A percentile compares a stretch with the other conserved stretches of the same genome.
phyloP scores from a whole-genome alignment of 2,329 filamentous ascomycete genomes.

The Alternaria sp. region DNA sequence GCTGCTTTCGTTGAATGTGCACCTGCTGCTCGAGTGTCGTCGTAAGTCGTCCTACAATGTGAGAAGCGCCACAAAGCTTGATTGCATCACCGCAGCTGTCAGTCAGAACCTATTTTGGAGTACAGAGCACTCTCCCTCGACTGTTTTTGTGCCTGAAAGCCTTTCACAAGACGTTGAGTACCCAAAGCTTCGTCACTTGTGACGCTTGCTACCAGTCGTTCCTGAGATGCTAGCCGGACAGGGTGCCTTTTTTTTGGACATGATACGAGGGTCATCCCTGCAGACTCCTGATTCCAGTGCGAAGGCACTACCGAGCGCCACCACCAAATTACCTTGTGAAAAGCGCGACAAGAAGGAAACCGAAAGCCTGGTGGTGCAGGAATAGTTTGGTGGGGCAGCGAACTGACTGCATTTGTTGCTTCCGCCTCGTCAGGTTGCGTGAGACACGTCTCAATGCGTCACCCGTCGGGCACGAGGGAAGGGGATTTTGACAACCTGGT shows the following conservation, averaged over 20 bases:
- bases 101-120: slow-evolving; percentile 25
- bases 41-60: slow-evolving; percentile 23
- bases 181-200: slow-evolving; percentile 20
- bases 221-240: slow-evolving; percentile 17
- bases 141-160: background rate
- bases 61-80: slow-evolving; percentile 50
- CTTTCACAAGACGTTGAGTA: slow-evolving; percentile 13
- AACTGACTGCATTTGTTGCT: slow-evolving; percentile 8
- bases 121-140: slow-evolving; percentile 1
- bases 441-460: slow-evolving; percentile 12
- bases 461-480: slow-evolving; percentile 20
- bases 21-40: slow-evolving; percentile 15
- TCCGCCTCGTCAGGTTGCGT: slow-evolving; percentile 9
- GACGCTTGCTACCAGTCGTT: slow-evolving; percentile 19
- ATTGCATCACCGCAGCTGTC: slow-evolving; percentile 35
- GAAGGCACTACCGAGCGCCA: background rate
- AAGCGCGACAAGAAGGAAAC: slow-evolving; percentile 3
- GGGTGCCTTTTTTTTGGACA: slow-evolving; percentile 14
- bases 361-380: background rate
- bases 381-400: slow-evolving; percentile 1
- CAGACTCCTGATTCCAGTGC: slow-evolving; percentile 2
- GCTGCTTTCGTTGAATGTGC: slow-evolving; percentile 7
- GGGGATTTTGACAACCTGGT: slow-evolving; percentile 41
- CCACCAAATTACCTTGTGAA: slow-evolving; percentile 1
- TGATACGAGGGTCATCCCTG: slow-evolving; percentile 14